Evolutionary conservation across 495 filamentous ascomycete genomes (phyloP), one percentile per base, ranked within the genome.

Genomic region (Podospora tetraspora): DNA sequence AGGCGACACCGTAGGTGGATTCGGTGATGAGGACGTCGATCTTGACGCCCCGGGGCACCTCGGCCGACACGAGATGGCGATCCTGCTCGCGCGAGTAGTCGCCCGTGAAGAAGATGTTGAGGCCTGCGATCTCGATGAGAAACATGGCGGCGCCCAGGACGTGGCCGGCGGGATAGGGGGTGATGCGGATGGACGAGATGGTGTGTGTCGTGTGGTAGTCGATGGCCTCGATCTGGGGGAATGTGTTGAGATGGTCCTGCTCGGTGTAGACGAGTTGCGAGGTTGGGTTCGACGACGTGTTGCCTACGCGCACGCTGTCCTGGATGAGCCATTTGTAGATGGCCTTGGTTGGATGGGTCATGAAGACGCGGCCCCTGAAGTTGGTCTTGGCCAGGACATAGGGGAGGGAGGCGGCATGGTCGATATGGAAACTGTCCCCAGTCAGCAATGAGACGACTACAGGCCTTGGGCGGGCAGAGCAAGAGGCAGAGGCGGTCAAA

Each of bases 261-360:
- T 99, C 95, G 2, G 92, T 97, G 75, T 97, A 99, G 57, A 97
- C 86, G 1, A 90, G 89, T 63, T 84, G 82, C 0, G 91, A 87
- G 11, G 87, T 87, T 68, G 90, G 86, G 69, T 92, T 90, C 1
- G 91, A 90, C 0, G 91, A 90, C 0, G 91, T 92, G 76, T 92
- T 84, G 62, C 89, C 88, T 37, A 99, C 93, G 68, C 95, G 89
- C 29, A 99, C 91, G 75, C 91, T 93, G 80, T 99, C 95, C 77
- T 97, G 93, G 63, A 98, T 97, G 37, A 99, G 85, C 93, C 94
- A 97, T 83, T 97, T 98, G 85, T 99, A 99, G 79, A 99, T 99
- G 68, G 95, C 95, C 79, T 97, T 97, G 25, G 95, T 99, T 6
- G 95, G 91, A 81, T 98, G 95, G 27, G 95, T 99, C 94, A 97